phyloP scores from a whole-genome alignment of 1,284 basidiomycete genomes.

The Austroboletus novae-zelandiae region DNA sequence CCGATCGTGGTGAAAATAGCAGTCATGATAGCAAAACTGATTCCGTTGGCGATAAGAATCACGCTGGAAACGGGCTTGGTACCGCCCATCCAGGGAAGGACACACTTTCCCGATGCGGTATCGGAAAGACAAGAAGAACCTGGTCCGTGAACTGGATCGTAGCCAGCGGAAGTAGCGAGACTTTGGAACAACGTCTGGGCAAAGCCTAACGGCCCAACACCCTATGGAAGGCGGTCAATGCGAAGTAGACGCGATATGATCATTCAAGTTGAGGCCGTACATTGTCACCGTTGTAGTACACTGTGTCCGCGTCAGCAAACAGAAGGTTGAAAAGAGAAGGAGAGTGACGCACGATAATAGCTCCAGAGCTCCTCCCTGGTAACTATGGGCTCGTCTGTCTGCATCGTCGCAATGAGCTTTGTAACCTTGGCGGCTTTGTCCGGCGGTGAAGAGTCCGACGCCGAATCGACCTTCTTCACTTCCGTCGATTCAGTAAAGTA shows the following conservation, averaged over 20 bases:
- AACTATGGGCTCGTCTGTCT: conserved; percentile 53
- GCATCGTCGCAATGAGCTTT: conserved; percentile 34
- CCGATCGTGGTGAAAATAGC: conserved; percentile 79
- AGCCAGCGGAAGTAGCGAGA: conserved; percentile 65
- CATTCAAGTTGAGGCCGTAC: conserved; percentile 32
- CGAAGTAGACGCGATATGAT: neutral
- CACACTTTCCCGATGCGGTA: conserved; percentile 63
- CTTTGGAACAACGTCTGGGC: conserved; percentile 74
- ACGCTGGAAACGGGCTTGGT: conserved; percentile 72
- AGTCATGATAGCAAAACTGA: conserved; percentile 79
- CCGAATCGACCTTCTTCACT: conserved; percentile 4
- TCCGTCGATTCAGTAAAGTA: conserved; percentile 1
- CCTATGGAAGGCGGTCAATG: conserved; percentile 34
- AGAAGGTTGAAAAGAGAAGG: conserved; percentile 18
- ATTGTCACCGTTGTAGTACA: conserved; percentile 73
- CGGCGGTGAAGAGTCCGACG: conserved; percentile 1
- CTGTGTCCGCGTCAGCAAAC: conserved; percentile 31
- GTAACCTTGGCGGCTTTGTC: conserved; percentile 1
- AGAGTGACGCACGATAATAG: conserved; percentile 52
- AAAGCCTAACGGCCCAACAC: conserved; percentile 60
- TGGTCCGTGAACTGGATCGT: conserved; percentile 61
- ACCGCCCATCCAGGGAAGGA: conserved; percentile 69
- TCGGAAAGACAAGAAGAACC: conserved; percentile 60
- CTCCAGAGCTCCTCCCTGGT: conserved; percentile 67
- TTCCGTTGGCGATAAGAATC: conserved; percentile 71